phyloP scores from a whole-genome alignment of 2,329 filamentous ascomycete genomes.

The Sporothrix inflata region DNA sequence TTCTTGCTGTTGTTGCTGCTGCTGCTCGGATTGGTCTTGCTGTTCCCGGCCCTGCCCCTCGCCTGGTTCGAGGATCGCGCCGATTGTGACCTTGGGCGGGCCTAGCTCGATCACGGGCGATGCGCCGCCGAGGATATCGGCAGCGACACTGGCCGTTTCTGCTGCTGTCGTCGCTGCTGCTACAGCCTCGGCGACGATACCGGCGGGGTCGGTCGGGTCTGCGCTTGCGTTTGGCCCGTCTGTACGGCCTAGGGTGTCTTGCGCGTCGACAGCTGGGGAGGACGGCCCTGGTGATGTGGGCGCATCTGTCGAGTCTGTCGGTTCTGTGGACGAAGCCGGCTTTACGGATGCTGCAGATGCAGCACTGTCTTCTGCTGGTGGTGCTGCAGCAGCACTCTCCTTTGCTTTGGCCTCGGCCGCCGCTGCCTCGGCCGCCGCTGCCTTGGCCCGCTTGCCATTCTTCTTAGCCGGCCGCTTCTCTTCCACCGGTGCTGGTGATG shows the following conservation, averaged over 20 bases:
- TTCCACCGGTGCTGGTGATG: background rate
- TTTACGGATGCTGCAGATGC: constrained; percentile 35
- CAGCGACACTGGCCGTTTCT: background rate
- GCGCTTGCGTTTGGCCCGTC: background rate
- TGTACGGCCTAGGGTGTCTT: background rate
- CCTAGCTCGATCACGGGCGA: constrained; percentile 34
- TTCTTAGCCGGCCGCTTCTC: constrained; percentile 1
- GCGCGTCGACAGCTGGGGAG: background rate
- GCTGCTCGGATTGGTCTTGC: background rate
- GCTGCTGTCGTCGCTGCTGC: constrained; percentile 20
- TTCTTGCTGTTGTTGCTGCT: background rate
- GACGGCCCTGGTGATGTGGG: background rate
- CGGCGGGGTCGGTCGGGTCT: background rate
- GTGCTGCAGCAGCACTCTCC: background rate
- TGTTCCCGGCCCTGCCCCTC: background rate
- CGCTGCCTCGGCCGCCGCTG: background rate
- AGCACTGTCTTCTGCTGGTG: background rate
- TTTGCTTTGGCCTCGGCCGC: background rate
- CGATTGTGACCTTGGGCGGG: constrained; percentile 31
- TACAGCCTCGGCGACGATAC: constrained; percentile 13
- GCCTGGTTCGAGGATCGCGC: constrained; percentile 15
- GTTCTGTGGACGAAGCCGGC: background rate
- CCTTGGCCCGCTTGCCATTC: constrained; percentile 12
- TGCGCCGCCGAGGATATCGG: background rate
- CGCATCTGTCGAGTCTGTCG: background rate